Percentiles rank a stretch among this genome's conserved stretches.
These are phyloP conservation scores for Entonaema liquescens DNA, from an alignment of 495 filamentous ascomycete species.

Conservation along the genomic window DNA sequence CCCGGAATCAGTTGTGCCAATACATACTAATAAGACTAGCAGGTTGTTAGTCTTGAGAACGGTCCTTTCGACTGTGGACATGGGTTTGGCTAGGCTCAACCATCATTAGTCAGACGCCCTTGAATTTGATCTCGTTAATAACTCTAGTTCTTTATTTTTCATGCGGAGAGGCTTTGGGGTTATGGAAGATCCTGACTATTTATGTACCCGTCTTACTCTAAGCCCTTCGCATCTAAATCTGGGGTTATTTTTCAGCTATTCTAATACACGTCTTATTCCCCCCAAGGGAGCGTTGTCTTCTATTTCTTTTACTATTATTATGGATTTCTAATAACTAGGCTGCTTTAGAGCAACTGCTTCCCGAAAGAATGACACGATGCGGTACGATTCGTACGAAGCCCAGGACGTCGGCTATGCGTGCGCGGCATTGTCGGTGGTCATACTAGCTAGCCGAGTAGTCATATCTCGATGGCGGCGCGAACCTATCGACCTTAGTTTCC, in stretches of 20 bases:
- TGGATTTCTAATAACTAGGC: constrained; percentile 11
- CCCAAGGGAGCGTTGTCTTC: neutral
- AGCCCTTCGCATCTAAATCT: neutral
- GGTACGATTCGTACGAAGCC: constrained; percentile 27
- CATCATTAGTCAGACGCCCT: constrained; percentile 6
- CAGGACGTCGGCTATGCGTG: constrained; percentile 34
- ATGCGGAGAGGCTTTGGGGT: constrained; percentile 22
- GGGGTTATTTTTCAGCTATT: neutral
- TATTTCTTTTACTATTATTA: neutral
- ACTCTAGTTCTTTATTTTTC: constrained; percentile 6
- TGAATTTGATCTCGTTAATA: constrained; percentile 11
- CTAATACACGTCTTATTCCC: neutral
- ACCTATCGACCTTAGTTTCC: constrained; percentile 35
- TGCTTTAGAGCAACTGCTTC: constrained; percentile 6
- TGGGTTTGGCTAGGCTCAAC: constrained; percentile 19
- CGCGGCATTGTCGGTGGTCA: constrained; percentile 31
- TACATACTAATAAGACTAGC: constrained; percentile 24
- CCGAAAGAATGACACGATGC: constrained; percentile 14
- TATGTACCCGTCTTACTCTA: constrained; percentile 1
- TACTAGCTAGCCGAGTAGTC: constrained; percentile 28
- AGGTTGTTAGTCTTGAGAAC: constrained; percentile 21
- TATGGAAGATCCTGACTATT: constrained; percentile 7
- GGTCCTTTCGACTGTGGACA: constrained; percentile 15
- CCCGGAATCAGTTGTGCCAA: constrained; percentile 4
- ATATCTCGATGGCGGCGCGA: constrained; percentile 42